Conservation (phyloP, 2,329 filamentous ascomycete genomes). For the Allantophomopsis lycopodina region DNA sequence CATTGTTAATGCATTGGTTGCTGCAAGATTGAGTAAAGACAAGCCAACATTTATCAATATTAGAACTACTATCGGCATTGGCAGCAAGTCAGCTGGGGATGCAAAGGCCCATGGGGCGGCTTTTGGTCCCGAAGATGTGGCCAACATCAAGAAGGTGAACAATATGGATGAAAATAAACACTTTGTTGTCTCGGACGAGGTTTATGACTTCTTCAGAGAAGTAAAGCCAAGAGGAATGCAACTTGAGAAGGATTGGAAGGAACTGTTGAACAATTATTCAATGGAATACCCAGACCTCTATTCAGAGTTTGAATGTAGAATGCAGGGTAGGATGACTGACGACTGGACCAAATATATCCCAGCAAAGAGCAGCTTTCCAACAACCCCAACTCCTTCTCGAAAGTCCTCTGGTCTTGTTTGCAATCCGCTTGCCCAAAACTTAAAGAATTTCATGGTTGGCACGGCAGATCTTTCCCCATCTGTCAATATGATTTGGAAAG, state of each 20-base stretch:
- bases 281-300: constrained; percentile 32
- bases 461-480: constrained; percentile 38
- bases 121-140: constrained; percentile 7
- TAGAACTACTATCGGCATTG: constrained; percentile 31
- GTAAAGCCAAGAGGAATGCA: constrained; percentile 26
- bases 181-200: constrained; percentile 25
- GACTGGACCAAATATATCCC: constrained; percentile 36
- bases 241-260: constrained; percentile 31
- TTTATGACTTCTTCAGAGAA: constrained; percentile 35
- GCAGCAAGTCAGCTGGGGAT: constrained; percentile 15
- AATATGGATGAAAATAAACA: constrained; percentile 24
- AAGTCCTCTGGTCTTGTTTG: constrained; percentile 32
- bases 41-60: constrained; percentile 38
- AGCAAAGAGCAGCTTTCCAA: constrained; percentile 26
- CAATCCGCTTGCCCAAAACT: constrained; percentile 33
- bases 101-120: constrained; percentile 16
- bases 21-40: constrained; percentile 21
- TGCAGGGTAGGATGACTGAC: constrained; percentile 30
- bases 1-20: constrained; percentile 26
- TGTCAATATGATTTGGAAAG: constrained; percentile 40
- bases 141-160: constrained; percentile 21
- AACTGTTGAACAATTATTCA: constrained; percentile 26
- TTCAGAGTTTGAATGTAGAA: constrained; percentile 30
- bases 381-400: constrained; percentile 30
- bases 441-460: constrained; percentile 36